These are phyloP conservation scores for Metarhizium anisopliae DNA, from an alignment of 2,329 filamentous ascomycete species.

Conservation along the genomic window DNA sequence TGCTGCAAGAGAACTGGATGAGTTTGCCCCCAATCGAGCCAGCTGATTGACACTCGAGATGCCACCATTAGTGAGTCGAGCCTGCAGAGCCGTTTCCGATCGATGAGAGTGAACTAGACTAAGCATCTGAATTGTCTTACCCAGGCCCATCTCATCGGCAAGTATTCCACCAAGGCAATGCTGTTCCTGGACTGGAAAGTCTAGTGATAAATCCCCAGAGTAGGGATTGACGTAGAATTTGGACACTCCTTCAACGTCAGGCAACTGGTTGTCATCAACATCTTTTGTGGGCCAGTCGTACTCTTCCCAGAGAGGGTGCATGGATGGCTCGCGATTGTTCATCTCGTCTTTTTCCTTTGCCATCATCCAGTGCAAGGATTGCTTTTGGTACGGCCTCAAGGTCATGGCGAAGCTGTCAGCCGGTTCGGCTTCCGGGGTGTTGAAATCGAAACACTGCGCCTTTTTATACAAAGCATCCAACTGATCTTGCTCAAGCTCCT, in stretches of 20 bases:
- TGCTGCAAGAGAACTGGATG: constrained; percentile 53
- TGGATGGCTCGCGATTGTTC: constrained; percentile 63
- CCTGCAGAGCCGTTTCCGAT: constrained; percentile 39
- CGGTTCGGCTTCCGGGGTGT: constrained; percentile 79
- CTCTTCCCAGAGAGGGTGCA: constrained; percentile 97
- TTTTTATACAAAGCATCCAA: constrained; percentile 91
- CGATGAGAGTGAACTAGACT: constrained; percentile 82
- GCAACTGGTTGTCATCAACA: constrained; percentile 70
- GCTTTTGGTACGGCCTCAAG: constrained; percentile 87
- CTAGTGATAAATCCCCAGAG: constrained; percentile 82
- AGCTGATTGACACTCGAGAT: constrained; percentile 48
- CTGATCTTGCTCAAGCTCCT: constrained; percentile 91
- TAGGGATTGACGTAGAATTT: constrained; percentile 96
- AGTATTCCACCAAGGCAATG: constrained; percentile 89
- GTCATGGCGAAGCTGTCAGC: constrained; percentile 73
- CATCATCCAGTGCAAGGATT: constrained; percentile 94
- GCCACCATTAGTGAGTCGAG: constrained; percentile 20
- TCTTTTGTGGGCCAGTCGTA: constrained; percentile 86
- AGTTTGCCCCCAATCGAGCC: constrained; percentile 49
- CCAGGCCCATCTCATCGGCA: constrained; percentile 94
- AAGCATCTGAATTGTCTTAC: constrained; percentile 98
- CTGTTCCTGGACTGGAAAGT: constrained; percentile 90
- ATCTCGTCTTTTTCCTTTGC: constrained; percentile 79
- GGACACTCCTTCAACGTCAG: constrained; percentile 52
- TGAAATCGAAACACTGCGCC: constrained; percentile 93